A percentile compares a stretch with the other conserved stretches of the same genome.
Evolutionary conservation across 257 asterid genomes (phyloP).

Genomic region (Solanum gandarillasii): DNA sequence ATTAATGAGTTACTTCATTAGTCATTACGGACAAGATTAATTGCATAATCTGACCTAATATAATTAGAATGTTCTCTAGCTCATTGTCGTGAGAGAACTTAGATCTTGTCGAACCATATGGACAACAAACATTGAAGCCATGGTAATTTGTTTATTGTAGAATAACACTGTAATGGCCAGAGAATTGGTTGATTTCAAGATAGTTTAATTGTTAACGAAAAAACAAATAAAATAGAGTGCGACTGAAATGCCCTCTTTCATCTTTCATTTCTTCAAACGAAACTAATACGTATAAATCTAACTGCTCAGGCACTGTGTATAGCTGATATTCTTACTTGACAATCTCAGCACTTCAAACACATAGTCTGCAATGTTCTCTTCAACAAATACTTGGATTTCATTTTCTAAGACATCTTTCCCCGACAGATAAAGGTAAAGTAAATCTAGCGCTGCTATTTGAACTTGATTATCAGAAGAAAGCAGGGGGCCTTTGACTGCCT

Average conservation of each 20-base stretch:
- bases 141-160: background rate
- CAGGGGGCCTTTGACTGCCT: conserved; percentile 89
- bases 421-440: conserved; percentile 48
- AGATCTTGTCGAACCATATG: background rate
- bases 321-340: conserved; percentile 40
- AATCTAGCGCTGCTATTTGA: conserved; percentile 68
- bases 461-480: conserved; percentile 90
- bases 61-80: background rate
- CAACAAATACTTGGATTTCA: conserved; percentile 48
- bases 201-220: background rate
- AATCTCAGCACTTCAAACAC: conserved; percentile 77
- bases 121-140: background rate
- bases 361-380: conserved; percentile 83
- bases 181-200: background rate
- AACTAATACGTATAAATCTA: background rate
- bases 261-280: background rate
- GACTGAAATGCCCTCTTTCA: background rate
- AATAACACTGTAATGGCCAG: background rate
- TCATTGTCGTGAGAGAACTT: background rate
- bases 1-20: background rate
- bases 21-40: background rate
- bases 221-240: background rate
- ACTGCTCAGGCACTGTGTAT: background rate
- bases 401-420: conserved; percentile 35
- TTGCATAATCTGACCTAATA: background rate